Evolutionary conservation across 1,284 basidiomycete species (phyloP).

Genomic region (Agaricales sp.): DNA sequence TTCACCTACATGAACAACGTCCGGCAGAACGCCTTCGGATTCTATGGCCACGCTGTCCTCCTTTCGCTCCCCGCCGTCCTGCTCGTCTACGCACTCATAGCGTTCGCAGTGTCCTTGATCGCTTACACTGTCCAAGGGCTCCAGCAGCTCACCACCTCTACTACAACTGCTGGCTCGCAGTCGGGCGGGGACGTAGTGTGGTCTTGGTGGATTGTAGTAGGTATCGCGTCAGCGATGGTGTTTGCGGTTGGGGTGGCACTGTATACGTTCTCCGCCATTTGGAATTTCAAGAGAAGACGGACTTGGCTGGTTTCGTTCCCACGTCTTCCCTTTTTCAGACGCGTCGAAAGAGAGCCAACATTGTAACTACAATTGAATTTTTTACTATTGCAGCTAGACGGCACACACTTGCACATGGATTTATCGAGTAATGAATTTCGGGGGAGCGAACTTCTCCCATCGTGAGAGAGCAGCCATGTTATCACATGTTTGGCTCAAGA

Average conservation of each 20-base stretch:
- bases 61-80: constrained; percentile 41
- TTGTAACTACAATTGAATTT: too few relatives aligned
- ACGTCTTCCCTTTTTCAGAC: too few relatives aligned
- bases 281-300: constrained; percentile 24
- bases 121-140: constrained; percentile 31
- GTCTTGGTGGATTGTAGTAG: constrained; percentile 29
- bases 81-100: constrained; percentile 43
- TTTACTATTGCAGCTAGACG: too few relatives aligned
- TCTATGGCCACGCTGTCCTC: constrained; percentile 39
- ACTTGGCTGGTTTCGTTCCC: background rate
- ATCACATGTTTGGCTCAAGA: too few relatives aligned
- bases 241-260: constrained; percentile 25
- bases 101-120: constrained; percentile 33
- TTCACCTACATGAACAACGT: constrained; percentile 44
- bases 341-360: too few relatives aligned
- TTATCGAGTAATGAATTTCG: too few relatives aligned
- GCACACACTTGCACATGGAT: too few relatives aligned
- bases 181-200: background rate
- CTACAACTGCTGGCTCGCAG: constrained; percentile 8
- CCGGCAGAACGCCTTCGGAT: constrained; percentile 30
- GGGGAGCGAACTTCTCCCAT: too few relatives aligned
- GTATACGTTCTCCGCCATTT: constrained; percentile 38
- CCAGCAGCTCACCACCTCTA: constrained; percentile 11
- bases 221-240: constrained; percentile 27
- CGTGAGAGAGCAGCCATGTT: too few relatives aligned